Evolutionary conservation across 495 filamentous ascomycete species (phyloP).

Genomic region (Penicilliopsis zonata): DNA sequence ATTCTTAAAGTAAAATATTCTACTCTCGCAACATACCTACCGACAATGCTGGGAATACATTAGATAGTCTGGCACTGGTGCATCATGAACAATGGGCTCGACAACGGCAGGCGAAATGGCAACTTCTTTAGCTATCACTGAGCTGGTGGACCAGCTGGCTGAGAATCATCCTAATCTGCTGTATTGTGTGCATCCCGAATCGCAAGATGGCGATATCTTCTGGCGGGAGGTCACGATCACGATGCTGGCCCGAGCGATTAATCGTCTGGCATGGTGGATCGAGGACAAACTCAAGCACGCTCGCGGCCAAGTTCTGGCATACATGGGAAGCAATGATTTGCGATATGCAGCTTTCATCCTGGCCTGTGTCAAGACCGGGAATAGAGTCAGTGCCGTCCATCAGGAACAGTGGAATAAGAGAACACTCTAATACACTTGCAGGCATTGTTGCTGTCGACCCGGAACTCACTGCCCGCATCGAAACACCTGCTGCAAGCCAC

Average conservation of each 20-base stretch:
- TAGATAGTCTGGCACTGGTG: too few species aligned
- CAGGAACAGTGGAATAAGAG: conserved; percentile 5
- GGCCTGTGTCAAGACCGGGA: conserved; percentile 14
- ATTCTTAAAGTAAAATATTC: too few species aligned
- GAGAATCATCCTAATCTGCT: conserved; percentile 4
- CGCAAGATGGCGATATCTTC: too few species aligned
- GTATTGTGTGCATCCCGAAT: conserved; percentile 29
- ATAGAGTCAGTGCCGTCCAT: conserved; percentile 5
- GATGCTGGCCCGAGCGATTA: conserved; percentile 38
- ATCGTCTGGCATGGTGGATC: conserved; percentile 38
- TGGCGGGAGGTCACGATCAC: conserved; percentile 37
- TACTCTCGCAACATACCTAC: too few species aligned
- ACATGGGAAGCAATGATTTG: conserved; percentile 19
- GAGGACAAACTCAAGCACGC: conserved; percentile 14
- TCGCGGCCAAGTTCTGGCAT: conserved; percentile 15
- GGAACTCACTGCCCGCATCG: conserved; percentile 25
- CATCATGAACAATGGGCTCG: too few species aligned
- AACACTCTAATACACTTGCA: too few species aligned
- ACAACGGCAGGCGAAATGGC: too few species aligned
- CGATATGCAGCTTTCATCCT: conserved; percentile 13
- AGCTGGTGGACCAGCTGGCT: too few species aligned
- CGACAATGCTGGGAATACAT: too few species aligned
- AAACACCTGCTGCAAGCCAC: conserved; percentile 17
- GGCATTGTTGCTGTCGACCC: conserved; percentile 18
- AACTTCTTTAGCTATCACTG: too few species aligned